Evolutionary conservation across 495 filamentous ascomycete species (phyloP).

Genomic region (Tuber microsphaerosporum): DNA sequence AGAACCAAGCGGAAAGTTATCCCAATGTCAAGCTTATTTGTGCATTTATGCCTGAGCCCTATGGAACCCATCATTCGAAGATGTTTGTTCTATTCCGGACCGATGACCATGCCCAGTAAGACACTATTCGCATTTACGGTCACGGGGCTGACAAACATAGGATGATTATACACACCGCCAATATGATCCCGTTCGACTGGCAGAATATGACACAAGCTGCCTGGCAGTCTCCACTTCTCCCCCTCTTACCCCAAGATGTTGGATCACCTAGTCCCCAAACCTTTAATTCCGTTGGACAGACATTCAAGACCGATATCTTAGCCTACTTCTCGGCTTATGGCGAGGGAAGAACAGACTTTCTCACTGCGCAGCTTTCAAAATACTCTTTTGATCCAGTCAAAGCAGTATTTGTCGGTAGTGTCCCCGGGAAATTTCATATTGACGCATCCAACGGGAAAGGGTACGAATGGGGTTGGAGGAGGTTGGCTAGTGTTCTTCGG

Average conservation of each 20-base stretch:
- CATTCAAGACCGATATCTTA: slow-evolving; percentile 71
- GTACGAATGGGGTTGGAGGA: slow-evolving; percentile 69
- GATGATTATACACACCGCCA: slow-evolving; percentile 79
- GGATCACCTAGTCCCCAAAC: slow-evolving; percentile 5
- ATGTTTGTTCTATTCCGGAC: slow-evolving; percentile 76
- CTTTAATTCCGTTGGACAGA: slow-evolving; percentile 54
- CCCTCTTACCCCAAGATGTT: slow-evolving; percentile 39
- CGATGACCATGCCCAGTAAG: slow-evolving; percentile 65
- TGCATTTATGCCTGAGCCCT: slow-evolving; percentile 77
- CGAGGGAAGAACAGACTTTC: slow-evolving; percentile 46
- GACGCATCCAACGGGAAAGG: slow-evolving; percentile 35
- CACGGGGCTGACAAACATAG: slow-evolving; percentile 35
- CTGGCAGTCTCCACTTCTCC: slow-evolving; percentile 72
- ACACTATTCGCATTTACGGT: slow-evolving; percentile 2
- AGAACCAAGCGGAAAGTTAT: slow-evolving; percentile 55
- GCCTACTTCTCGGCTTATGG: slow-evolving; percentile 68
- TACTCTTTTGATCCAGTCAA: slow-evolving; percentile 66
- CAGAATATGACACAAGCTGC: slow-evolving; percentile 76
- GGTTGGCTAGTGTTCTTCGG: slow-evolving; percentile 55
- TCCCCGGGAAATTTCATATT: slow-evolving; percentile 51
- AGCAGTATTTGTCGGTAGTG: slow-evolving; percentile 69
- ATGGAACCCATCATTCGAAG: slow-evolving; percentile 83
- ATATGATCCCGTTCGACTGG: slow-evolving; percentile 84
- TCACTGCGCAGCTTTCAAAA: slow-evolving; percentile 52
- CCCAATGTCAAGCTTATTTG: slow-evolving; percentile 62